A percentile compares a stretch with the other conserved stretches of the same genome.
Evolutionary conservation across 2,329 filamentous ascomycete genomes (phyloP).

Genomic region (Botrytis hyacinthi): DNA sequence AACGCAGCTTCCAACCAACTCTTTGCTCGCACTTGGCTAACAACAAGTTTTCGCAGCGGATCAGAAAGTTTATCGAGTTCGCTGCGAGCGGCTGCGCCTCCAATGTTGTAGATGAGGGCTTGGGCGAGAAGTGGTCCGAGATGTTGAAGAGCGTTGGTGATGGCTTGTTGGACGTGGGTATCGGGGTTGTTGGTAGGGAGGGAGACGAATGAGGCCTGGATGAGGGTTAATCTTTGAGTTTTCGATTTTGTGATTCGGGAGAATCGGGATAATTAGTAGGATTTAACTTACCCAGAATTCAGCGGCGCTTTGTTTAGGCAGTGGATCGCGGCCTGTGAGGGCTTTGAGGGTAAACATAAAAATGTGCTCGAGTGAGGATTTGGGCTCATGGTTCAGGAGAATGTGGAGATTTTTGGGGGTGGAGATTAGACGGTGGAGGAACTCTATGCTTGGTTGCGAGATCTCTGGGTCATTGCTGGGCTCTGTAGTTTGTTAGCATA

Average conservation of each 20-base stretch:
- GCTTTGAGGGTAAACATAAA: slow-evolving; percentile 71
- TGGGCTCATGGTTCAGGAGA: slow-evolving; percentile 56
- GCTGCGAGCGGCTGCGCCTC: slow-evolving; percentile 66
- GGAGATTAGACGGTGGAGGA: slow-evolving; percentile 60
- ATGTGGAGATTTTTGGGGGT: slow-evolving; percentile 56
- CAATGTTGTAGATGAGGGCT: slow-evolving; percentile 62
- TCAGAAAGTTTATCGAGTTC: slow-evolving; percentile 71
- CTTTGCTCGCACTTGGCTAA: slow-evolving; percentile 54
- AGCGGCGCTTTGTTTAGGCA: slow-evolving; percentile 71
- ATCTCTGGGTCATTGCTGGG: slow-evolving; percentile 68
- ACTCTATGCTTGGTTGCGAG: slow-evolving; percentile 70
- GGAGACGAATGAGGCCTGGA: slow-evolving; percentile 50
- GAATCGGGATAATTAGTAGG: neutral
- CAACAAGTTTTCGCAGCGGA: slow-evolving; percentile 67
- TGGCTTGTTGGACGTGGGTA: slow-evolving; percentile 30
- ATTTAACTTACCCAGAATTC: slow-evolving; percentile 65
- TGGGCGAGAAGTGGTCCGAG: slow-evolving; percentile 61
- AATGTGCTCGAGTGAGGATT: slow-evolving; percentile 59
- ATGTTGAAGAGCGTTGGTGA: slow-evolving; percentile 53
- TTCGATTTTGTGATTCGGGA: neutral
- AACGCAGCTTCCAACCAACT: slow-evolving; percentile 63
- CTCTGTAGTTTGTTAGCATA: slow-evolving; percentile 38
- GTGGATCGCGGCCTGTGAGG: slow-evolving; percentile 66
- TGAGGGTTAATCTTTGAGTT: slow-evolving; percentile 35
- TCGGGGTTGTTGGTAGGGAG: slow-evolving; percentile 17